A percentile compares a stretch with the other conserved stretches of the same genome.
phyloP scores from a whole-genome alignment of 371 early-diverging fungal genomes.

The Syncephalis fuscata region DNA sequence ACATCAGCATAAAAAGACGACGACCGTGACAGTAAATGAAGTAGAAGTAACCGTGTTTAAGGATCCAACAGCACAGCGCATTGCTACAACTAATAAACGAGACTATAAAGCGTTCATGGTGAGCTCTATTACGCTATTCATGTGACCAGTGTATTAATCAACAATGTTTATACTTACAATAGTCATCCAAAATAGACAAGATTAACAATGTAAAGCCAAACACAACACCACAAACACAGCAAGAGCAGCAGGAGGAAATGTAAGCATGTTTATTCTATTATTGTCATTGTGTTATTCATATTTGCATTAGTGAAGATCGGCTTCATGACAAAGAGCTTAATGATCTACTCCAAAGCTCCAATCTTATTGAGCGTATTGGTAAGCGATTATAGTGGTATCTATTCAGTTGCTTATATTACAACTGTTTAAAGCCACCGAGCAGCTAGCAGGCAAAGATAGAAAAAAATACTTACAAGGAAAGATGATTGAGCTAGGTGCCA shows the following conservation, averaged over 20 bases:
- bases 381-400: neutral
- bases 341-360: constrained; percentile 19
- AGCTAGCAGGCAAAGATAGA: constrained; percentile 25
- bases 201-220: constrained; percentile 2
- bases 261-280: too few relatives aligned
- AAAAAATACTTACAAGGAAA: constrained; percentile 15
- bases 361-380: constrained; percentile 25
- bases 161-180: neutral
- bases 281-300: neutral
- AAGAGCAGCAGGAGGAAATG: constrained; percentile 15
- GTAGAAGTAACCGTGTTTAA: constrained; percentile 10
- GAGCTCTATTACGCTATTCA: neutral
- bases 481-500: constrained; percentile 24
- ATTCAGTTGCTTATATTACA: neutral
- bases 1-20: too few relatives aligned
- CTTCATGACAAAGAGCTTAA: constrained; percentile 22
- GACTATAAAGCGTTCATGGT: constrained; percentile 15
- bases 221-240: constrained; percentile 9
- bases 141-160: neutral
- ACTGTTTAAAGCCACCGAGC: constrained; percentile 12
- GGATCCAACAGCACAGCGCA: constrained; percentile 1
- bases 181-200: constrained; percentile 15
- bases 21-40: too few relatives aligned
- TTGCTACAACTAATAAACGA: neutral
- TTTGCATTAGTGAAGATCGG: constrained; percentile 11